phyloP scores from a whole-genome alignment of 2,329 filamentous ascomycete species.

The Eurotiales sp. region DNA sequence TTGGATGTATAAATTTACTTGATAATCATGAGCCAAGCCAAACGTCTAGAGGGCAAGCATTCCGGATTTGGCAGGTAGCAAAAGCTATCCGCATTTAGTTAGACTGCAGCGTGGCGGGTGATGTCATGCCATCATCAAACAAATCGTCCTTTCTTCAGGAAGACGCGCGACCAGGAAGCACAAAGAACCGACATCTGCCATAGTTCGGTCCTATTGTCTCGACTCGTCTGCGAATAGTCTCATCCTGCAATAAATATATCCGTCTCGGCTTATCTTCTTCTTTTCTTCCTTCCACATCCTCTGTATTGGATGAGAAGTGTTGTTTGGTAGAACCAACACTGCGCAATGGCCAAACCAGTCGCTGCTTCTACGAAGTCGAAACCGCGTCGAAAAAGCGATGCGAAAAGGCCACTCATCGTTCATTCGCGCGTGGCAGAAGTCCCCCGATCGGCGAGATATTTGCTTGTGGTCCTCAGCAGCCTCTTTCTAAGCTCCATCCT shows the following conservation, averaged over 20 bases:
- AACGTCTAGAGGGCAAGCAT: too few species aligned
- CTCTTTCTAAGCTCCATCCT: constrained; percentile 62
- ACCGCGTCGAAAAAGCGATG: neutral
- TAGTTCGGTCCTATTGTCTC: neutral
- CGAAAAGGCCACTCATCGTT: neutral
- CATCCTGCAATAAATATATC: neutral
- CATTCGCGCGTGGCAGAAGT: constrained; percentile 14
- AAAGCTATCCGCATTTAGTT: neutral
- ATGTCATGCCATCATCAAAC: constrained; percentile 36
- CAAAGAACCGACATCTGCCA: neutral
- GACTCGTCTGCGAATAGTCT: too few species aligned
- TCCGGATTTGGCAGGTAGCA: neutral
- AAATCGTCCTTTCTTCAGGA: constrained; percentile 1
- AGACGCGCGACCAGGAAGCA: neutral
- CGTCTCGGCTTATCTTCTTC: neutral
- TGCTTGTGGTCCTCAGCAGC: constrained; percentile 48
- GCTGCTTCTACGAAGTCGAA: neutral
- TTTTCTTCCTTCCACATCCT: neutral
- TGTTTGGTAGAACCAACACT: neutral
- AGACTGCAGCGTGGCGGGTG: constrained; percentile 19
- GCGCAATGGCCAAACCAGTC: neutral
- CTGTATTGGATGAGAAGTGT: neutral
- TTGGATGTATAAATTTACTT: neutral
- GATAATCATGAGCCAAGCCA: neutral
- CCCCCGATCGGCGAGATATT: constrained; percentile 39